Evolutionary conservation across 2,329 filamentous ascomycete genomes (phyloP).

Genomic region (Dactylonectria macrodidyma): DNA sequence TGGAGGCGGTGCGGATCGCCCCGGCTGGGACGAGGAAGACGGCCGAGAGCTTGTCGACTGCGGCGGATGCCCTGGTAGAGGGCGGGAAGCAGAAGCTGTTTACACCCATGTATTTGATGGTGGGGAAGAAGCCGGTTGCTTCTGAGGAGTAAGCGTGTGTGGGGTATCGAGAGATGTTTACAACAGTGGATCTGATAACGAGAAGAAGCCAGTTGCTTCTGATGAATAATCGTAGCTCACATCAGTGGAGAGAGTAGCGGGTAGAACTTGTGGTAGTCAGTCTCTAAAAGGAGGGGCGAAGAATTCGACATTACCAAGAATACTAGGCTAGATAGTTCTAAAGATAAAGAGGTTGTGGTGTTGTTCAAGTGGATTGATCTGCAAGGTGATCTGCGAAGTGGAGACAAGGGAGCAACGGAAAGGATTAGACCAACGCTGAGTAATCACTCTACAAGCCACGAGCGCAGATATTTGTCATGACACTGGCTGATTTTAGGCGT

Average conservation of each 20-base stretch:
- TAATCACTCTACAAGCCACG: neutral
- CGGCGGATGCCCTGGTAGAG: constrained; percentile 85
- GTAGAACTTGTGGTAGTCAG: too few species aligned
- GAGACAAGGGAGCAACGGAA: neutral
- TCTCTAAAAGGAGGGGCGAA: too few species aligned
- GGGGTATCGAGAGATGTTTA: neutral
- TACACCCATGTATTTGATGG: constrained; percentile 96
- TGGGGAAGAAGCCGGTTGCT: constrained; percentile 81
- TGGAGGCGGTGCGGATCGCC: constrained; percentile 80
- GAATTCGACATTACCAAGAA: too few species aligned
- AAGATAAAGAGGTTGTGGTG: too few species aligned
- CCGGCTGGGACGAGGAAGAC: constrained; percentile 89
- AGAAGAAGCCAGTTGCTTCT: too few species aligned
- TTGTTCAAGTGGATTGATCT: too few species aligned
- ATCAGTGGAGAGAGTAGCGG: too few species aligned
- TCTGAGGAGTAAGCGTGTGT: neutral
- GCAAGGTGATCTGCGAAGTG: neutral
- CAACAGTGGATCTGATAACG: too few species aligned
- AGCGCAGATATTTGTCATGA: neutral
- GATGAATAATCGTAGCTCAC: too few species aligned
- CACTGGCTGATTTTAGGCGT: neutral
- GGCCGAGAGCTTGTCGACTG: constrained; percentile 83
- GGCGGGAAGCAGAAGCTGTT: constrained; percentile 89
- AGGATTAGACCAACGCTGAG: neutral
- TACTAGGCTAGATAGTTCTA: too few species aligned